Percentiles rank a stretch among this genome's conserved stretches.
Conservation (phyloP, 1,284 basidiomycete species). For the Melanopsichium pennsylvanicum region DNA sequence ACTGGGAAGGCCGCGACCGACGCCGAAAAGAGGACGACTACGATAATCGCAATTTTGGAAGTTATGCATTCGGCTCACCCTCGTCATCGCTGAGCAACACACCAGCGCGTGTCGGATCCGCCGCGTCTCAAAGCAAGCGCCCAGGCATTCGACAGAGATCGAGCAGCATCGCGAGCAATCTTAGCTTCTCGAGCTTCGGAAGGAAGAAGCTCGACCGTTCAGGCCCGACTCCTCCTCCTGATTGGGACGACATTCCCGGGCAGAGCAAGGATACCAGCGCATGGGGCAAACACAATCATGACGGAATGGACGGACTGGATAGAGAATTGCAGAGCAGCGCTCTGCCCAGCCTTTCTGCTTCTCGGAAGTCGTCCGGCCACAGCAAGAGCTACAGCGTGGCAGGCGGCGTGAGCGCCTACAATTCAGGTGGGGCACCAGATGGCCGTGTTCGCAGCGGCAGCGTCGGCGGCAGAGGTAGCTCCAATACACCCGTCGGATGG, state of each 20-base stretch:
- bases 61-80: constrained; percentile 42
- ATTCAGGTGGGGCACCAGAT: background rate
- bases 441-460: constrained; percentile 16
- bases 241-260: constrained; percentile 33
- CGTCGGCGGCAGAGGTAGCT: constrained; percentile 11
- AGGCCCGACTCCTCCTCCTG: constrained; percentile 33
- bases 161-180: constrained; percentile 32
- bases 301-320: constrained; percentile 55
- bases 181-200: constrained; percentile 35
- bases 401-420: background rate
- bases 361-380: constrained; percentile 16
- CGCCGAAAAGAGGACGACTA: constrained; percentile 13
- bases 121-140: constrained; percentile 19
- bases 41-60: constrained; percentile 17
- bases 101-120: constrained; percentile 30
- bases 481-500: constrained; percentile 35
- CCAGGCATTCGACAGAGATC: constrained; percentile 29
- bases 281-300: constrained; percentile 11
- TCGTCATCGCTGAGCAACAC: constrained; percentile 30
- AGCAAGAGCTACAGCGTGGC: constrained; percentile 12
- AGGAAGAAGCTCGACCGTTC: constrained; percentile 36
- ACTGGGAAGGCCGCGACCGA: constrained; percentile 17
- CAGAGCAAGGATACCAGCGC: constrained; percentile 21
- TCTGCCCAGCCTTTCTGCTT: constrained; percentile 7
- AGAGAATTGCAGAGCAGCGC: constrained; percentile 50